Evolutionary conservation across 2,329 filamentous ascomycete genomes (phyloP).

Genomic region (Claviceps sp.): DNA sequence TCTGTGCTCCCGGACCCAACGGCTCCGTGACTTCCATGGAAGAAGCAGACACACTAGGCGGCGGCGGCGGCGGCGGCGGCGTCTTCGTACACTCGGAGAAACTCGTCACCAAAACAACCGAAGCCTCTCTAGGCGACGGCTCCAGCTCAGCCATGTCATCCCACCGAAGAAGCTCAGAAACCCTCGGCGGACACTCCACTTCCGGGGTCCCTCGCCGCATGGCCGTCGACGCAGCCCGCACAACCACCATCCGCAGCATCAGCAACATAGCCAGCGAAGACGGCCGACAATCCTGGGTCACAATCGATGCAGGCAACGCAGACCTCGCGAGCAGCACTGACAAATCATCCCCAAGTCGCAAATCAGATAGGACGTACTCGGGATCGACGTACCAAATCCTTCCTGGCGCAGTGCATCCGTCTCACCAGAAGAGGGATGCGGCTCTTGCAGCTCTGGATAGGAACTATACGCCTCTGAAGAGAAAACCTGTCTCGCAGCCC

Average conservation of each 20-base stretch:
- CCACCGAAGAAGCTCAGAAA: slow-evolving; percentile 15
- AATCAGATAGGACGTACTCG: slow-evolving; percentile 15
- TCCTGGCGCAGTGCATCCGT: slow-evolving; percentile 15
- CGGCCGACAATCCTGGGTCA: slow-evolving; percentile 21
- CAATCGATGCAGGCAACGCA: slow-evolving; percentile 16
- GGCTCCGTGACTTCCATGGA: slow-evolving; percentile 13
- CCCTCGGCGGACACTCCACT: slow-evolving; percentile 11
- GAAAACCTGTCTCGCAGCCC: slow-evolving; percentile 12
- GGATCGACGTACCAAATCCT: slow-evolving; percentile 20
- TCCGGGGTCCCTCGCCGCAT: slow-evolving; percentile 13
- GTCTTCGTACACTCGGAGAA: slow-evolving; percentile 6
- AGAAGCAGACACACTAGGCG: slow-evolving; percentile 11
- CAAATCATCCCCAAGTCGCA: slow-evolving; percentile 12
- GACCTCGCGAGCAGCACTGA: slow-evolving; percentile 15
- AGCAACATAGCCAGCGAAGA: slow-evolving; percentile 13
- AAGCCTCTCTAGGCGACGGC: slow-evolving; percentile 13
- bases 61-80: not conserved
- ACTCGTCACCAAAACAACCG: slow-evolving; percentile 8
- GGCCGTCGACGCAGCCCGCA: slow-evolving; percentile 13
- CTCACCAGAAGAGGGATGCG: slow-evolving; percentile 9
- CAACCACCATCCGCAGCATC: slow-evolving; percentile 9
- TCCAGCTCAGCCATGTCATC: slow-evolving; percentile 12
- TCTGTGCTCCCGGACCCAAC: slow-evolving; percentile 15
- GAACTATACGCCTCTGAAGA: slow-evolving; percentile 16
- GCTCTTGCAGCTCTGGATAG: slow-evolving; percentile 15